Evolutionary conservation across 306 rosid species (phyloP), one percentile per base, ranked within the genome.

Genomic region (Acacia melanoxylon): DNA sequence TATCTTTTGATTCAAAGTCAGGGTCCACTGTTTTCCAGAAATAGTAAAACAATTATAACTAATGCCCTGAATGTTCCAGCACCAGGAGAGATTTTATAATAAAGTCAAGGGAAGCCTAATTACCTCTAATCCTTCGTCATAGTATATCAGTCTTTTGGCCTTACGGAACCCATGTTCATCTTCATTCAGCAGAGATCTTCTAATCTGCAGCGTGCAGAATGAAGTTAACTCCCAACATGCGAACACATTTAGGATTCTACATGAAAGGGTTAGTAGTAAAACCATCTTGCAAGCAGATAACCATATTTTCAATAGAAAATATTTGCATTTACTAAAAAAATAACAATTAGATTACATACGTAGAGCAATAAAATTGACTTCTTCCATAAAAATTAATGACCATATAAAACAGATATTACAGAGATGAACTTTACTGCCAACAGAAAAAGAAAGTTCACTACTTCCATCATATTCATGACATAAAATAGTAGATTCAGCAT

Each of bases 61-160:
- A 35, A 61, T 63, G 42, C 44, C 49, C 44, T 29, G 46, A 54
- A 78, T 69, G 24, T 72, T 68, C 81, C 71, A 75, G n/a, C 74
- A 74, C 56, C 48, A 49, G 10, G 54, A 27, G 75, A 83, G 45
- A 68, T 59, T 63, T 46, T 29, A 54, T 41, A 72, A 76, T 22
- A 2, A 78, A 69, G 65, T 46, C 76, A 81, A 19, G 68, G 51
- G 66, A 56, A 4, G 62, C 35, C 29, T 44, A 54, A 54, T 42
- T 90, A 95, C 99, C 95, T 93, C 99, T 71, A 95, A 87, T 78
- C 98, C 99, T 86, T 91, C 98, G 0, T 95, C 99, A 12, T 95
- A 93, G 86, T 93, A 95, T 41, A 91, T 85, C 74, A 98, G 99
- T 82, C 86, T 87, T 87, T 85, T 91, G 74, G 96, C 97, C 91